A percentile compares a stretch with the other conserved stretches of the same genome.
Evolutionary conservation across 257 asterid species (phyloP).

Genomic region (Solanum medicagineum): DNA sequence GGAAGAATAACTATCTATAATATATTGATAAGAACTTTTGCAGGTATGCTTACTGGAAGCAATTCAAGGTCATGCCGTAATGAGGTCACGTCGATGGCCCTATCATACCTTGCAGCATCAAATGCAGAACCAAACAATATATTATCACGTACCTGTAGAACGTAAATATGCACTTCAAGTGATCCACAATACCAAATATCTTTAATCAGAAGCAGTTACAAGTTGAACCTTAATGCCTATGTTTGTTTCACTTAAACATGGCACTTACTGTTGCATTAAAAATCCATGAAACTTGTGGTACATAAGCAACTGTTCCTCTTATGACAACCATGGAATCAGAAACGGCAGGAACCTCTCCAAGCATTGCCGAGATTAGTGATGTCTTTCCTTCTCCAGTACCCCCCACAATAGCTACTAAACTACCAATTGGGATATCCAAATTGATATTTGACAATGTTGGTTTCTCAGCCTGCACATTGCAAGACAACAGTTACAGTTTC

Average conservation of each 20-base stretch:
- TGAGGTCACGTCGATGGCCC: constrained; percentile 62
- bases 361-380: constrained; percentile 93
- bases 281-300: constrained; percentile 97
- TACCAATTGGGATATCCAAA: constrained; percentile 79
- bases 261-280: constrained; percentile 88
- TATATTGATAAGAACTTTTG: background rate
- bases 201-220: background rate
- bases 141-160: constrained; percentile 78
- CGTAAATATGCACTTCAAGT: constrained; percentile 4
- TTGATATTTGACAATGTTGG: constrained; percentile 73
- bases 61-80: constrained; percentile 83
- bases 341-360: constrained; percentile 85
- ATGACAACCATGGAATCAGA: constrained; percentile 50
- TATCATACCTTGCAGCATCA: constrained; percentile 54
- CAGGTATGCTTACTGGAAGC: constrained; percentile 51
- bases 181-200: background rate
- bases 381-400: constrained; percentile 98
- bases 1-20: background rate
- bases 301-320: constrained; percentile 91
- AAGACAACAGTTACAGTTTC: background rate
- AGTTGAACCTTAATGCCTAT: background rate
- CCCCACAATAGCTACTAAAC: constrained; percentile 90
- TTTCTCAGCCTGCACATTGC: constrained; percentile 46
- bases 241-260: background rate
- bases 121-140: constrained; percentile 72